Evolutionary conservation across 1,139 yeast genomes (phyloP).

Genomic region (Pneumocystis carinii): DNA sequence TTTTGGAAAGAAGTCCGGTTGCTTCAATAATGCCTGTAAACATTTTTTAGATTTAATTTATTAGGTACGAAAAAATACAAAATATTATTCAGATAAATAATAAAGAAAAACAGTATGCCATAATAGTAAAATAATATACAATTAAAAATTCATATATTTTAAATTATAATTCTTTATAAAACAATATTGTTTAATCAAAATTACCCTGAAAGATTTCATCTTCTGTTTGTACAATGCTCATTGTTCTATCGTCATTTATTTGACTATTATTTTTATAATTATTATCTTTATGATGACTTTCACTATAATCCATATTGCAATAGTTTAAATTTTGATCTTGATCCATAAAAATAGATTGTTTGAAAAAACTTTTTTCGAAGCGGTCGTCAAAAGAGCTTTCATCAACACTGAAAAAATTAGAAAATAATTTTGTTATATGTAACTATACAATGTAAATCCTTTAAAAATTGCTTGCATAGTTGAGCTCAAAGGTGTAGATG

Average conservation of each 20-base stretch:
- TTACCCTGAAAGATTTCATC: background rate
- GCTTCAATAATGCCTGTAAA: constrained; percentile 88
- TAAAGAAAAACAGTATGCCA: background rate
- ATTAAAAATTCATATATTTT: background rate
- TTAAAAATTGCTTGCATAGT: constrained; percentile 91
- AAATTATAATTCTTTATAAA: background rate
- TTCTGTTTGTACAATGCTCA: background rate
- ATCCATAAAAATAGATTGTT: background rate
- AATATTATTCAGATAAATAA: background rate
- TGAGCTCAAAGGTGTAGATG: constrained; percentile 76
- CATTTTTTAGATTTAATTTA: constrained; percentile 31
- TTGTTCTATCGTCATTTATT: background rate
- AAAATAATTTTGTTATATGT: background rate
- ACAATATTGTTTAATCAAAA: background rate
- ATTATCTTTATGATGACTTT: background rate
- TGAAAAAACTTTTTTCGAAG: constrained; percentile 27
- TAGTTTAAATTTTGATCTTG: background rate
- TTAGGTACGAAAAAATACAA: background rate
- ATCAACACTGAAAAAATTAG: constrained; percentile 37
- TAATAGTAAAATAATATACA: background rate
- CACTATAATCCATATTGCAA: background rate
- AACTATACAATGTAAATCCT: constrained; percentile 48
- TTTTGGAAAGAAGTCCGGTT: constrained; percentile 39
- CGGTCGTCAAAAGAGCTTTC: constrained; percentile 87
- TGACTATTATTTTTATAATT: background rate